Base-by-base conservation (phyloP, 345 rosid species). In the Raphanus raphanistrum region DNA sequence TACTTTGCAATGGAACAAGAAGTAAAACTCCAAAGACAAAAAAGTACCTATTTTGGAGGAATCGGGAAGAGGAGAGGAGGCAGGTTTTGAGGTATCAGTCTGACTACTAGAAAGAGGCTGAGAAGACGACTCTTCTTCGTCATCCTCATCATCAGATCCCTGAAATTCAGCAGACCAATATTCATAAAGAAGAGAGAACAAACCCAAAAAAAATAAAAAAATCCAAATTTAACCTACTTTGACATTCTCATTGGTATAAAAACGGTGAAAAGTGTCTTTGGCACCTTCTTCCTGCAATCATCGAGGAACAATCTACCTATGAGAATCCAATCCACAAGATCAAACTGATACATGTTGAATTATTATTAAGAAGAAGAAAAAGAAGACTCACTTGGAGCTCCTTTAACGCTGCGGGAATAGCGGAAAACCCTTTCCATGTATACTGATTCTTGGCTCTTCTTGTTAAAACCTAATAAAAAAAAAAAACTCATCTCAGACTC, bases 341-440 rank as follows among this genome's bases (percentile, higher is more conserved):
- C 66, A 73, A 80, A 81, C 5, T 1, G 26, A 9, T 8, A 27
- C 13, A 35, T 6, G 6, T 11, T 35, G 17, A 5, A 38, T 48
- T 48, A 21, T 21, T 21, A 21, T 21, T 0, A 8, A 52, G 58
- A 52, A 45, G 27, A 38, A 41, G n/a, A 28, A 4, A 33, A 57
- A 21, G 17, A 3, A 3, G 32, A 59, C 71, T 63, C 35, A 91
- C 96, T 88, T 88, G 88, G 0, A 90, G 79, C 76, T 84, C 88
- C 63, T 85, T 83, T 45, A 92, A 73, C 8, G 96, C 88, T 15
- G 50, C 81, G 25, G 93, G 93, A 73, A 92, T 88, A 71, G 94
- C 92, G 1, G 73, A 76, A 75, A 92, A 90, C 1, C 97, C 97
- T 80, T 86, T 92, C 97, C 97, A 90, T 1, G 91, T 88, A 71